Evolutionary conservation across 768 basidiomycete genomes (phyloP).

Genomic region (Favolaschia claudopus): DNA sequence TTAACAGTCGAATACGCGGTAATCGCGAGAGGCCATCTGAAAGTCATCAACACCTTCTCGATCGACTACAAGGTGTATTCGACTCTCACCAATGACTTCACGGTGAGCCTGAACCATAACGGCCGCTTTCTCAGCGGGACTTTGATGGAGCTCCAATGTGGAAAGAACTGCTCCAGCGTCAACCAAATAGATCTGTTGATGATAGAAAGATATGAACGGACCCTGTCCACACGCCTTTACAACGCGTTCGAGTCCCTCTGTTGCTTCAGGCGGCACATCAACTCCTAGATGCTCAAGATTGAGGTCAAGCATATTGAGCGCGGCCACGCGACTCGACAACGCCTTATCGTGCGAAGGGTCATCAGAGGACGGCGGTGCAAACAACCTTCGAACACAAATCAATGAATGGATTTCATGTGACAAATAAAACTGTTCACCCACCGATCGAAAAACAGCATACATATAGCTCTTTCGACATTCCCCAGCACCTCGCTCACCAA

Average conservation of each 20-base stretch:
- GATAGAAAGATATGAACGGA: slow-evolving; percentile 44
- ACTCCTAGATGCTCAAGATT: slow-evolving; percentile 90
- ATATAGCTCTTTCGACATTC: slow-evolving; percentile 74
- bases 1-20: slow-evolving; percentile 77
- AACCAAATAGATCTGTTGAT: neutral
- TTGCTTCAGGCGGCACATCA: slow-evolving; percentile 64
- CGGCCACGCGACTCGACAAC: slow-evolving; percentile 87
- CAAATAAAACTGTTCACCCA: slow-evolving; percentile 37
- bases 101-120: slow-evolving; percentile 87
- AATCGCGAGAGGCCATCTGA: slow-evolving; percentile 78
- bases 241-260: slow-evolving; percentile 64
- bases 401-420: neutral
- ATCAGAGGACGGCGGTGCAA: slow-evolving; percentile 68
- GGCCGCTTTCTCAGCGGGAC: slow-evolving; percentile 81
- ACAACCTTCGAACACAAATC: slow-evolving; percentile 60
- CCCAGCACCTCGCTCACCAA: slow-evolving; percentile 71
- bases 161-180: slow-evolving; percentile 36
- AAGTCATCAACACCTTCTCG: neutral
- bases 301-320: slow-evolving; percentile 90
- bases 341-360: slow-evolving; percentile 92
- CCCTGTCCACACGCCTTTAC: slow-evolving; percentile 81
- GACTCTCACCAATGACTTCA: slow-evolving; percentile 77
- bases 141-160: slow-evolving; percentile 49
- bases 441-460: slow-evolving; percentile 86
- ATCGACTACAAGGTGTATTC: neutral